Percentiles rank a stretch among this genome's conserved stretches.
These are phyloP conservation scores for Aquilaria agallochum DNA, from an alignment of 441 rosid genomes.

Conservation along the genomic window DNA sequence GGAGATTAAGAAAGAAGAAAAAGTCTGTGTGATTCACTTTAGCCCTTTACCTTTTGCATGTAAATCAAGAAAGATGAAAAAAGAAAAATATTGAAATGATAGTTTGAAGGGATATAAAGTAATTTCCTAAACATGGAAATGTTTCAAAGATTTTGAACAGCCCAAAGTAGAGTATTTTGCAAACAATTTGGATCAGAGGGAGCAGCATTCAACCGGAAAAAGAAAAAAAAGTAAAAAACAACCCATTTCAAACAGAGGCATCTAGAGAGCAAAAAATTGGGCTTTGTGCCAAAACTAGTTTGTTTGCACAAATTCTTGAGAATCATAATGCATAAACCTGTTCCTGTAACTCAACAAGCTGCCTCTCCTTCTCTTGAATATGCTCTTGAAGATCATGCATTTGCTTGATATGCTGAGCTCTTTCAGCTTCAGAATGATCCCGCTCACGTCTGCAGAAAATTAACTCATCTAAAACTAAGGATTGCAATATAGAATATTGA, in stretches of 20 bases:
- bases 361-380: constrained; percentile 91
- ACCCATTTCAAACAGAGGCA: not conserved
- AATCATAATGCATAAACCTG: constrained; percentile 46
- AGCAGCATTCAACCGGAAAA: not conserved
- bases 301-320: not conserved
- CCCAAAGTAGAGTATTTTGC: too few relatives aligned
- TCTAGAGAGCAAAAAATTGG: not conserved
- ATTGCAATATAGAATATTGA: not conserved
- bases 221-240: not conserved
- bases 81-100: too few relatives aligned
- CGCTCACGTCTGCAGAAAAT: constrained; percentile 78
- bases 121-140: too few relatives aligned
- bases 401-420: constrained; percentile 77
- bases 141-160: too few relatives aligned
- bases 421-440: constrained; percentile 97
- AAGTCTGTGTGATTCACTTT: too few relatives aligned
- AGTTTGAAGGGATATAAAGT: too few relatives aligned
- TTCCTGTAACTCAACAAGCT: constrained; percentile 79
- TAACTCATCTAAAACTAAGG: constrained; percentile 10
- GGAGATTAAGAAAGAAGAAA: too few relatives aligned
- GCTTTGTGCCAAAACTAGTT: not conserved
- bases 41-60: too few relatives aligned
- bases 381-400: constrained; percentile 84
- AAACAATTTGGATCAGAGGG: not conserved
- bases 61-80: too few relatives aligned